Evolutionary conservation across 2,329 filamentous ascomycete genomes (phyloP).

Genomic region (Ophiostoma perfectum): DNA sequence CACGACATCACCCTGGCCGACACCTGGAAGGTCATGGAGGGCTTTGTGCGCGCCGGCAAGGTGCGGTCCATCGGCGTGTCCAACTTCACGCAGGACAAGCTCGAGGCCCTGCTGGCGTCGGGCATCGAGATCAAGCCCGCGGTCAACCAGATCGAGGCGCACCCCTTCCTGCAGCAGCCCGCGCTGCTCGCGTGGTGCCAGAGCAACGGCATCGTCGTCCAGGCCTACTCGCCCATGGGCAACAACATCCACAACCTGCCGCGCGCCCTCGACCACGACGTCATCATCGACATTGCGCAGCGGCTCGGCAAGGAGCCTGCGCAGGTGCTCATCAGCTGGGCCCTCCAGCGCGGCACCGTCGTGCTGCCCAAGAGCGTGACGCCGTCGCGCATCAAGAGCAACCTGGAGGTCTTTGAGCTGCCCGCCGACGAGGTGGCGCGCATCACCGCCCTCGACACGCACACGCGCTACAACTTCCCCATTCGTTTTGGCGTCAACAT

Average conservation of each 20-base stretch:
- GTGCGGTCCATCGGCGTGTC: conserved; percentile 54
- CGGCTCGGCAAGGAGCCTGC: conserved; percentile 44
- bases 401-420: conserved; percentile 50
- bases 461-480: conserved; percentile 51
- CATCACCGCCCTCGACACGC: conserved; percentile 49
- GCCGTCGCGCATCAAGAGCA: conserved; percentile 40
- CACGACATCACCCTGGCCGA: conserved; percentile 26
- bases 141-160: conserved; percentile 61
- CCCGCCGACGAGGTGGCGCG: conserved; percentile 48
- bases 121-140: conserved; percentile 32
- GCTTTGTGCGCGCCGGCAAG: conserved; percentile 45
- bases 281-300: conserved; percentile 18
- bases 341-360: conserved; percentile 72
- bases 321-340: conserved; percentile 80
- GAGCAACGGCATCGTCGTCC: conserved; percentile 50
- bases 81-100: conserved; percentile 54
- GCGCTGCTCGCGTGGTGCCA: conserved; percentile 52
- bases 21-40: conserved; percentile 55
- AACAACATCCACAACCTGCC: conserved; percentile 24
- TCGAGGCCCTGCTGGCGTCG: conserved; percentile 48
- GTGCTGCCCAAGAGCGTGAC: conserved; percentile 69
- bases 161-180: conserved; percentile 60
- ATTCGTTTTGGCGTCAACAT: conserved; percentile 48
- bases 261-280: conserved; percentile 16
- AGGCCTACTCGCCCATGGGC: conserved; percentile 61